Evolutionary conservation across 2,329 filamentous ascomycete genomes (phyloP).

Genomic region (Cladosporium sphaerospermum): DNA sequence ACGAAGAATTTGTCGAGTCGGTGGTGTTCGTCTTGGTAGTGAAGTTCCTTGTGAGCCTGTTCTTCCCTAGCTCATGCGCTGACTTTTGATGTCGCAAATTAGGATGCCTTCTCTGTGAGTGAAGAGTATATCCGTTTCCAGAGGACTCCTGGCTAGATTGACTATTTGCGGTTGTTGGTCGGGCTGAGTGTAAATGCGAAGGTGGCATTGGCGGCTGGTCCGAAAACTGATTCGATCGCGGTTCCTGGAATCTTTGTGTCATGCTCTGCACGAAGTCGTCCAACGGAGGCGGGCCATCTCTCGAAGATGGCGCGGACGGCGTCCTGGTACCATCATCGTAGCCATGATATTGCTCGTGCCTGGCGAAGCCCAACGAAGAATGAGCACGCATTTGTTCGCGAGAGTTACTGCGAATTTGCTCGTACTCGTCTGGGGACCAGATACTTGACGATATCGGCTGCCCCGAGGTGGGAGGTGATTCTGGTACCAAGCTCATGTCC

Average conservation of each 20-base stretch:
- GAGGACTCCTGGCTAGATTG: constrained; percentile 23
- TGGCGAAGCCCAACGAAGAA: constrained; percentile 66
- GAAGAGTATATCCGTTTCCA: constrained; percentile 7
- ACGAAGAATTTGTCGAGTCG: constrained; percentile 56
- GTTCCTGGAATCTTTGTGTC: constrained; percentile 71
- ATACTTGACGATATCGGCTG: constrained; percentile 56
- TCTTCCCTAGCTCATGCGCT: constrained; percentile 67
- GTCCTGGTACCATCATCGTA: constrained; percentile 47
- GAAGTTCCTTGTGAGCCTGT: constrained; percentile 67
- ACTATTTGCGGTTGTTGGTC: constrained; percentile 25
- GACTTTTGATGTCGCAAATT: constrained; percentile 59
- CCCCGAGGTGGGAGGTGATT: constrained; percentile 33
- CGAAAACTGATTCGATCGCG: constrained; percentile 48
- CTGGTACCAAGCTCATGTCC: constrained; percentile 64
- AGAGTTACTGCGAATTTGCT: constrained; percentile 44
- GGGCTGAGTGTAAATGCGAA: constrained; percentile 20
- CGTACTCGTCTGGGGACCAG: constrained; percentile 89
- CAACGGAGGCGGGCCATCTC: constrained; percentile 59
- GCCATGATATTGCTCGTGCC: constrained; percentile 22
- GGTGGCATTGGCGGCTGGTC: constrained; percentile 33
- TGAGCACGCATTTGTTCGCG: constrained; percentile 51
- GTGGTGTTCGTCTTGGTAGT: constrained; percentile 85
- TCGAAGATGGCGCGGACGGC: constrained; percentile 31
- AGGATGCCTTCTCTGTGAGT: constrained; percentile 39
- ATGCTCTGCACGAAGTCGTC: constrained; percentile 87